These are phyloP conservation scores for Elongisporangium prolatum DNA, from an alignment of 352 stramenopile species.

Conservation along the genomic window DNA sequence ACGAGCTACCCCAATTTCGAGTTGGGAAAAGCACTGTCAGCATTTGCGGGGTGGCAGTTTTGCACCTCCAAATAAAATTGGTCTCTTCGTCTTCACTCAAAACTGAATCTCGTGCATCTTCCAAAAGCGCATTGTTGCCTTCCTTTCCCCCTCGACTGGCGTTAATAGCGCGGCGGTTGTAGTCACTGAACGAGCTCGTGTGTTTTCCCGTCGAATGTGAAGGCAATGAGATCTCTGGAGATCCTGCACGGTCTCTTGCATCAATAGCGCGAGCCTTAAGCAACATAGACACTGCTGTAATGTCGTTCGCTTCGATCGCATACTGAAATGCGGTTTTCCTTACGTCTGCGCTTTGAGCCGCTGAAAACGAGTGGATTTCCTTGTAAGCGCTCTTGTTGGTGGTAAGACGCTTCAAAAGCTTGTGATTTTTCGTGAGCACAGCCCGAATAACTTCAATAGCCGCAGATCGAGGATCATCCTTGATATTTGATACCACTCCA, in stretches of 20 bases:
- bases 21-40: conserved; percentile 64
- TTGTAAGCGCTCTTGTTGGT: conserved; percentile 39
- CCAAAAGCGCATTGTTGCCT: conserved; percentile 69
- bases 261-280: conserved; percentile 43
- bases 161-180: conserved; percentile 78
- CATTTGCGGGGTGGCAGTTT: conserved; percentile 49
- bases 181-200: conserved; percentile 76
- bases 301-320: conserved; percentile 56
- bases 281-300: conserved; percentile 35
- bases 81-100: conserved; percentile 6
- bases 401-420: conserved; percentile 63
- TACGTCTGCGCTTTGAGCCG: conserved; percentile 39
- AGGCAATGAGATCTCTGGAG: conserved; percentile 49
- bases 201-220: conserved; percentile 72
- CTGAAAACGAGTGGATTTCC: conserved; percentile 45
- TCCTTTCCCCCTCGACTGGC: conserved; percentile 75
- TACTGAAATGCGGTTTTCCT: conserved; percentile 47
- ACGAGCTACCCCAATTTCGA: conserved; percentile 27
- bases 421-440: conserved; percentile 64
- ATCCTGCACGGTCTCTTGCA: conserved; percentile 31
- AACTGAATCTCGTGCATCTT: conserved; percentile 16
- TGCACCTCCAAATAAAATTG: conserved; percentile 37
- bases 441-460: conserved; percentile 66
- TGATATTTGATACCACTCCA: conserved; percentile 19
- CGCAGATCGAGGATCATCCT: conserved; percentile 43